Evolutionary conservation across 352 stramenopile species (phyloP).

Genomic region (Peronospora tabacina): DNA sequence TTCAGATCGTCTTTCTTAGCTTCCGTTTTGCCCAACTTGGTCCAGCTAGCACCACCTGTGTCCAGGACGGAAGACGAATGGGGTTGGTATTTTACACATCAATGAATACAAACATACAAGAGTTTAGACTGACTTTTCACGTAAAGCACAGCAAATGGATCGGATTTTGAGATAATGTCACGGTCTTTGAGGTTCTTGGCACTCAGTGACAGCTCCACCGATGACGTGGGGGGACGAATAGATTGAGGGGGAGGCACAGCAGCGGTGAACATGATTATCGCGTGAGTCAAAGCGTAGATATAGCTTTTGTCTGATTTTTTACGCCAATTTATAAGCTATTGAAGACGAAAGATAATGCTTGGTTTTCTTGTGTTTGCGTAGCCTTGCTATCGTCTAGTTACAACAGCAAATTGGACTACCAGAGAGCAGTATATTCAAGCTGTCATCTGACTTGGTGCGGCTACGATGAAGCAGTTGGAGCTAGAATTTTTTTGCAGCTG

Average conservation of each 20-base stretch:
- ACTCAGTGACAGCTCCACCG: constrained; percentile 76
- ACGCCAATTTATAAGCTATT: no score
- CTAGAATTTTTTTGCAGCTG: no score
- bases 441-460: no score
- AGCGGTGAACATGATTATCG: constrained; percentile 17
- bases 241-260: constrained; percentile 9
- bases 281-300: no score
- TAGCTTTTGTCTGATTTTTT: no score
- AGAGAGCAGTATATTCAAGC: no score
- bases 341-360: no score
- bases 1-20: constrained; percentile 65
- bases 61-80: neutral
- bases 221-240: constrained; percentile 32
- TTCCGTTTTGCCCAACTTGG: constrained; percentile 70
- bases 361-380: no score
- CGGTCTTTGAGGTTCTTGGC: constrained; percentile 78
- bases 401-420: no score
- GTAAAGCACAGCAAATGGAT: constrained; percentile 76
- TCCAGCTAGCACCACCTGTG: constrained; percentile 50
- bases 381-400: no score
- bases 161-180: constrained; percentile 82
- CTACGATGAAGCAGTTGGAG: no score
- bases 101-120: constrained; percentile 2
- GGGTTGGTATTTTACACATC: neutral
- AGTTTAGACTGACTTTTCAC: constrained; percentile 21